Evolutionary conservation across 345 rosid genomes (phyloP), one percentile per base, ranked within the genome.

Genomic region (Aquilaria sinensis): DNA sequence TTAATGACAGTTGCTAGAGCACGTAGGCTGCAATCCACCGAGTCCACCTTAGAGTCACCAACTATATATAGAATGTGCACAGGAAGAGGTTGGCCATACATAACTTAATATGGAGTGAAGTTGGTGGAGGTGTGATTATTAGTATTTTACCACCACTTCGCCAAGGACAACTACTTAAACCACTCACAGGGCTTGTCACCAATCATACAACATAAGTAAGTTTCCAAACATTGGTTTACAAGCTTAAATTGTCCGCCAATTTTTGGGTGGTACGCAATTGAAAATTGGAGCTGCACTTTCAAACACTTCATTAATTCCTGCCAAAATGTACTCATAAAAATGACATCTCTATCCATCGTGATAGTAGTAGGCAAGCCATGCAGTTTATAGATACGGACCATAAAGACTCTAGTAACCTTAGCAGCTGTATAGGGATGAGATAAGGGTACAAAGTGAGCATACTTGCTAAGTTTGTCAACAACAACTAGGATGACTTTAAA

Each of bases 241-340:
- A 57, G 45, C 60, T 57, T 45, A 3, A 8, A 31, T 34, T 57
- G 47, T 1, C 63, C 63, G 45, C 45, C 63, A 4, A 51, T 60
- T 13, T 60, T 31, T 0, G 63, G 41, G 30, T 47, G 53, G 30
- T 47, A 46, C 1, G 14, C 8, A 2, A 15, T 13, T 9, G 16
- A 3, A 47, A 31, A 5, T 47, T 60, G 4, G 15, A 46, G 12
- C 48, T 60, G 1, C 52, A 37, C 5, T 33, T 52, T 23, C 48
- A 52, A 7, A 23, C 7, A 47, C 1, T 47, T 9, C 3, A 60
- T 15, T 1, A 60, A 8, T 29, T 47, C 63, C 11, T 60, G 2
- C 52, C 53, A 60, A 30, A 60, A 60, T 1, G 32, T 14, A 23
- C 13, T 60, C 31, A 60, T 46, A 9, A 60, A 60, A 6, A 60